Percentiles rank a stretch among this genome's conserved stretches.
These are phyloP conservation scores for Rhodotorula sp. DNA, from an alignment of 1,284 basidiomycete genomes.

Conservation along the genomic window DNA sequence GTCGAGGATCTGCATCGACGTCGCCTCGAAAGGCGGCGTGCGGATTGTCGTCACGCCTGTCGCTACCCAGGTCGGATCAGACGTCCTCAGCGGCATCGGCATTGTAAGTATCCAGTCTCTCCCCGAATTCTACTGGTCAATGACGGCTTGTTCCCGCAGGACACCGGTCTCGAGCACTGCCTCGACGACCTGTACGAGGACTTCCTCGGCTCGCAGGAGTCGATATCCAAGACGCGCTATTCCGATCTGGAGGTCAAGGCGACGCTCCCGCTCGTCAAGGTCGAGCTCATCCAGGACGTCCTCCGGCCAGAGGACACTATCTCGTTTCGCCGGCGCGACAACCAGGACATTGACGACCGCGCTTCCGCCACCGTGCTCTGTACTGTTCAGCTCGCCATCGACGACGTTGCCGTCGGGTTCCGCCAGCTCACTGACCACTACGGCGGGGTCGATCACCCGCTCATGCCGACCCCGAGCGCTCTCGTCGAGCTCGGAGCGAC, in stretches of 20 bases:
- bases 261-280: constrained; percentile 7
- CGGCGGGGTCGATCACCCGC: constrained; percentile 8
- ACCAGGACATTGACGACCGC: neutral
- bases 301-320: constrained; percentile 37
- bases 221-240: constrained; percentile 8
- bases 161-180: constrained; percentile 33
- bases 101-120: constrained; percentile 7
- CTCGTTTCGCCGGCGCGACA: constrained; percentile 13
- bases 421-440: constrained; percentile 11
- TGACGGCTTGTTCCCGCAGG: constrained; percentile 3
- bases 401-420: constrained; percentile 16
- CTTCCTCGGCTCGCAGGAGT: constrained; percentile 19
- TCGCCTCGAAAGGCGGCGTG: constrained; percentile 11
- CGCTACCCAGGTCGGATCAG: constrained; percentile 28
- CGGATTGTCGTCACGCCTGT: constrained; percentile 36
- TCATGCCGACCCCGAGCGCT: neutral
- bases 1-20: constrained; percentile 14
- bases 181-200: constrained; percentile 32
- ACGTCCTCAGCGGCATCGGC: constrained; percentile 27
- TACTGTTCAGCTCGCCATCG: constrained; percentile 23
- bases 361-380: constrained; percentile 32
- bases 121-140: neutral
- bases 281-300: constrained; percentile 40
- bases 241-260: constrained; percentile 16
- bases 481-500: constrained; percentile 11